Percentiles rank a stretch among this genome's conserved stretches.
phyloP scores from a whole-genome alignment of 768 basidiomycete species.

The Termitomyces bulborhizus region DNA sequence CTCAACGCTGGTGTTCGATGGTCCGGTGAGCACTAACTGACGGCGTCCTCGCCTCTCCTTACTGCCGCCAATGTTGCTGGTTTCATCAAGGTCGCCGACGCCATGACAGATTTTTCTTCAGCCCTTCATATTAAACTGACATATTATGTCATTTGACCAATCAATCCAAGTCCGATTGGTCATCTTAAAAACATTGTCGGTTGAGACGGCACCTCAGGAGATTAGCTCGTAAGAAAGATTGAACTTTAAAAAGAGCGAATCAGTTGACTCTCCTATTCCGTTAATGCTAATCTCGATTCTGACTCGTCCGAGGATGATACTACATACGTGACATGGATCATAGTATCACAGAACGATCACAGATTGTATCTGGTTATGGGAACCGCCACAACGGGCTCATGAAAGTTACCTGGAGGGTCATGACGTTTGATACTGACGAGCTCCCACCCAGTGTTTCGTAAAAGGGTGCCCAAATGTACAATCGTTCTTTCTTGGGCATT shows the following conservation, averaged over 20 bases:
- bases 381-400: constrained; percentile 4
- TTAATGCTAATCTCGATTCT: too few species aligned
- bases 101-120: constrained; percentile 34
- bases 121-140: too few species aligned
- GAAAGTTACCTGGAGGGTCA: constrained; percentile 1
- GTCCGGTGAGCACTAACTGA: constrained; percentile 38
- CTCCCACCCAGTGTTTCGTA: constrained; percentile 6
- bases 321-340: too few species aligned
- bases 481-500: constrained; percentile 9
- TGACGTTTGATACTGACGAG: not conserved
- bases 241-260: too few species aligned
- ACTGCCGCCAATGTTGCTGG: constrained; percentile 70
- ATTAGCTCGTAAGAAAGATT: too few species aligned
- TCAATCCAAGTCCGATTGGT: too few species aligned
- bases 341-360: not conserved
- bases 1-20: constrained; percentile 51
- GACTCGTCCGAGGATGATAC: too few species aligned
- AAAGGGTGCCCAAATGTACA: constrained; percentile 1
- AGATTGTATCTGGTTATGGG: not conserved
- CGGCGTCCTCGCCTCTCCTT: constrained; percentile 45
- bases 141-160: too few species aligned
- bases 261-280: too few species aligned
- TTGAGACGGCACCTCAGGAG: too few species aligned
- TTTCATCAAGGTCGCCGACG: constrained; percentile 65
- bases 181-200: too few species aligned